These are phyloP conservation scores for Fusarium sp. DNA, from an alignment of 2,329 filamentous ascomycete species.

Conservation along the genomic window DNA sequence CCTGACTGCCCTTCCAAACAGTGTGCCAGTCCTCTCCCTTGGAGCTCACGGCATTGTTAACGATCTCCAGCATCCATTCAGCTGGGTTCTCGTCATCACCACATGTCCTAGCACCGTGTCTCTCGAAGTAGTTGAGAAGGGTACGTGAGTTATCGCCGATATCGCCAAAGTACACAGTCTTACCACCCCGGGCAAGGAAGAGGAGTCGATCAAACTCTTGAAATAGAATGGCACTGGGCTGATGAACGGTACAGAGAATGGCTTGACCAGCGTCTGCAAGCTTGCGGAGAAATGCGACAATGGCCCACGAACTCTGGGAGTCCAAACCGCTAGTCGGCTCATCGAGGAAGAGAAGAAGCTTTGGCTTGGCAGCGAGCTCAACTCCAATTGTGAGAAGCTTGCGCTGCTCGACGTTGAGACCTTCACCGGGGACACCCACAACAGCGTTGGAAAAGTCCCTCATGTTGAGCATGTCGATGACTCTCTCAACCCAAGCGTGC, in stretches of 20 bases:
- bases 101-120: constrained; percentile 71
- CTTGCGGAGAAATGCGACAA: constrained; percentile 71
- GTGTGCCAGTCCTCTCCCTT: constrained; percentile 71
- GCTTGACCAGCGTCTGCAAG: constrained; percentile 67
- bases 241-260: constrained; percentile 67
- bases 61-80: constrained; percentile 77
- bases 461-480: constrained; percentile 76
- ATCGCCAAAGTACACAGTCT: constrained; percentile 76
- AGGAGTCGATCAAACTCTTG: constrained; percentile 70
- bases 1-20: constrained; percentile 70
- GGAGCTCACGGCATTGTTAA: constrained; percentile 56
- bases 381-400: constrained; percentile 73
- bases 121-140: constrained; percentile 72
- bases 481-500: constrained; percentile 70
- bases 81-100: constrained; percentile 75
- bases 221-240: constrained; percentile 66
- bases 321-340: constrained; percentile 73
- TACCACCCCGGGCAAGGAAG: constrained; percentile 73
- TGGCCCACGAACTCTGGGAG: constrained; percentile 72
- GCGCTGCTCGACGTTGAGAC: constrained; percentile 71
- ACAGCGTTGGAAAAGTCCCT: constrained; percentile 74
- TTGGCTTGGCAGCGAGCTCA: constrained; percentile 67
- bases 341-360: constrained; percentile 71
- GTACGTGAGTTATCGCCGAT: constrained; percentile 70
- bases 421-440: constrained; percentile 71